Percentiles rank a stretch among this genome's conserved stretches.
Conservation (phyloP, 2,329 filamentous ascomycete species). For the Ascosphaera aggregata region DNA sequence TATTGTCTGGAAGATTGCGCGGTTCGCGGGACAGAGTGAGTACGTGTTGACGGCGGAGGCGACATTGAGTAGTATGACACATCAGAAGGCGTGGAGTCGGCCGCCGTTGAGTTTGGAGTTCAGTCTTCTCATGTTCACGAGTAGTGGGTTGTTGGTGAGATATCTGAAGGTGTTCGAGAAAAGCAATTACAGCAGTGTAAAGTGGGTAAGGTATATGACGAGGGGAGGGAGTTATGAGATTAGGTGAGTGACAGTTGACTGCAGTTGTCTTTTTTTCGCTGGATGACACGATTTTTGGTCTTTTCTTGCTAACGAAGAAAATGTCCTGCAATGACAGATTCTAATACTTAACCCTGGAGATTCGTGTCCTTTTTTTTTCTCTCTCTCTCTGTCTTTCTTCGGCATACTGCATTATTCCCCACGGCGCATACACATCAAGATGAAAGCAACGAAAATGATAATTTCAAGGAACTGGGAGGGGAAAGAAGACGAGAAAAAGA, state of each 20-base stretch:
- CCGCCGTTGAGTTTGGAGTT: constrained; percentile 85
- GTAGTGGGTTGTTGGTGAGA: constrained; percentile 69
- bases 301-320: too few species aligned
- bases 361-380: too few species aligned
- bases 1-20: constrained; percentile 95
- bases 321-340: constrained; percentile 4
- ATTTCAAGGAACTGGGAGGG: too few species aligned
- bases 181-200: constrained; percentile 94
- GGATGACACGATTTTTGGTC: too few species aligned
- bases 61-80: constrained; percentile 86
- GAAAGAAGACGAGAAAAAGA: too few species aligned
- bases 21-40: constrained; percentile 97
- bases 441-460: too few species aligned
- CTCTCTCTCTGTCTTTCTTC: too few species aligned
- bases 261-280: too few species aligned
- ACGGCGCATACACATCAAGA: too few species aligned
- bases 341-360: too few species aligned
- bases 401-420: too few species aligned
- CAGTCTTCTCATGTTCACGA: constrained; percentile 93
- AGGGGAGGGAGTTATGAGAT: constrained; percentile 96
- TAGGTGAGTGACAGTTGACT: constrained; percentile 27
- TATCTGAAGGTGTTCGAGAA: constrained; percentile 99
- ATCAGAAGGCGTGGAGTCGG: constrained; percentile 89
- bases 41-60: constrained; percentile 90
- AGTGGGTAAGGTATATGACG: constrained; percentile 99